Evolutionary conservation across 345 rosid genomes (phyloP), one percentile per base, ranked within the genome.

Genomic region (Kernera saxatilis): DNA sequence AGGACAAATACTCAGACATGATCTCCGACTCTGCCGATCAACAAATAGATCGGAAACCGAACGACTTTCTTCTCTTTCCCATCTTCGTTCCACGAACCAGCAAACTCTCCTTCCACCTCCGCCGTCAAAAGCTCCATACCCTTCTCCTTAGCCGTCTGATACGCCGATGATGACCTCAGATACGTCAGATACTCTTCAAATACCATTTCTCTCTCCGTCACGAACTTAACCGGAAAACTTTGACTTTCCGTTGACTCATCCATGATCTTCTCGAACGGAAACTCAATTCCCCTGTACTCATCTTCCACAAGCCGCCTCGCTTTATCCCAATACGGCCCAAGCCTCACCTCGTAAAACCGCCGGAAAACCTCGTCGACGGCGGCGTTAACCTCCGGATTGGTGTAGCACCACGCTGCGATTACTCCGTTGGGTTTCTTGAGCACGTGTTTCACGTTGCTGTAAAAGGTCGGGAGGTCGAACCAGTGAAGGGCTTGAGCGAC

Each of bases 381-480:
- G 56, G 40, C 41, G 61, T 84, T 80, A 22, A 92, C 79, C 72
- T 85, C 70, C 10, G 94, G 96, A 6, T 53, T 51, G 3, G 90
- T 85, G 87, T 92, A 92, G 86, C 98, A 89, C 94, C 98, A 89
- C 0, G 92, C 85, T 0, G 92, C 96, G 35, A 89, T 18, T 10
- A 86, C 89, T 0, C 98, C 98, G 21, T 85, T 4, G 8, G 98
- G 96, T 48, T 86, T 92, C 57, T 86, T 85, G 63, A 93, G 86
- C 4, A 83, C 86, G 76, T 80, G 78, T 72, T 83, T 81, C 51
- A 81, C 96, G 71, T 84, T 88, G 0, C 62, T 54, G 83, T 89
- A 86, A 52, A 92, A 89, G 7, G 36, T 19, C 7, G 81, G 75
- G 44, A 83, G 86, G 12, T 85, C 88, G 36, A 92, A 82, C 94